Base-by-base conservation (phyloP, 2,329 filamentous ascomycete species). In the Aspergillus ochraceus region DNA sequence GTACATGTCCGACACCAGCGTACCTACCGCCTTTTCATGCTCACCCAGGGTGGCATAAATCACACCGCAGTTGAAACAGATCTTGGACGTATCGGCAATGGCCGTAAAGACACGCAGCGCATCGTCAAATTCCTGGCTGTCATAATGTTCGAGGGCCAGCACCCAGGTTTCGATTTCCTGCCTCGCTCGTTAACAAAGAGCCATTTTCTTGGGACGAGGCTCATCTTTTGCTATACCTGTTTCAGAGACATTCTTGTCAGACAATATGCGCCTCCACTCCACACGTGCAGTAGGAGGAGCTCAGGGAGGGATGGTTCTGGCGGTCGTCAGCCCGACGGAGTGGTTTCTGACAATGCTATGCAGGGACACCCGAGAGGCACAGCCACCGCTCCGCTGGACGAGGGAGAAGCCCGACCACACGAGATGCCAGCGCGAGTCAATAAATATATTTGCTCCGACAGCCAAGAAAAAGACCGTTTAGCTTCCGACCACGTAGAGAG, bases 101-200 rank as follows among this genome's bases (percentile, higher is more conserved):
- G 84, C 86, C 64, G 91, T 90, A 73, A 99, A 98, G 62, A 90
- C 86, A 68, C 83, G 86, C 64, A 98, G 80, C 29, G 95, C 88
- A 66, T 94, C 90, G 71, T 98, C 94, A 78, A 96, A 98, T 73
- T 99, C 92, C 79, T 97, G 96, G 80, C 94, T 95, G 80, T 99
- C 95, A 81, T 99, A 99, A 74, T 89, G 89, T 69, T 83, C 88
- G 57, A 99, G 87, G 77, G 95, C 95, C 75, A 89, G 83, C 67
- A 98, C 95, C 95, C 95, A 99, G 53, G 92, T 96, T 81, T 98
- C 94, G 78, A 99, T 99, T 90, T 99, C 95, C 93, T 96, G 65
- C 50, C 24, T 4, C n/a, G 20, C 36, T 59, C 49, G 39, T 60
- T 53, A 58, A 57, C 20, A n/a, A 30, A 11, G 3, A 39, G 24